phyloP scores from a whole-genome alignment of 768 basidiomycete species.

The Auriscalpium orientale region DNA sequence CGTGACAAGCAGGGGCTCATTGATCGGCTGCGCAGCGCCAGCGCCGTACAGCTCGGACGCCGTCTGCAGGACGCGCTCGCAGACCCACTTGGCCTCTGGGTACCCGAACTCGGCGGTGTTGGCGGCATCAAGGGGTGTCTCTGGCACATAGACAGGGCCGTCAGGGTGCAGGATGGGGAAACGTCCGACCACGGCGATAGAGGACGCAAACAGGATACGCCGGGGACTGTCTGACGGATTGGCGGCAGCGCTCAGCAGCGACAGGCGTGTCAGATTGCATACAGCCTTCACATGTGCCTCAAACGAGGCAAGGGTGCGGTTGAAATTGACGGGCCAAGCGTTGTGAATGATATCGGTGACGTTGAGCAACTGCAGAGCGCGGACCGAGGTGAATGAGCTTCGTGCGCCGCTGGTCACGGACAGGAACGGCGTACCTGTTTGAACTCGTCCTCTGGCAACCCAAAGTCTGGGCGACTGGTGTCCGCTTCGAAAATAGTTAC shows the following conservation, averaged over 20 bases:
- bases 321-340: conserved; percentile 17
- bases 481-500: conserved; percentile 24
- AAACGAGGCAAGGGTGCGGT: conserved; percentile 10
- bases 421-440: conserved; percentile 17
- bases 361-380: conserved; percentile 15
- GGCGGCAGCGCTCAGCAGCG: not conserved
- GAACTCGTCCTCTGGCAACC: conserved; percentile 18
- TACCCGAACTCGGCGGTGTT: conserved; percentile 25
- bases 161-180: conserved; percentile 23
- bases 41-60: conserved; percentile 24
- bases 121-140: conserved; percentile 22
- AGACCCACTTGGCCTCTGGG: conserved; percentile 33
- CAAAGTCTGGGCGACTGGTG: conserved; percentile 9
- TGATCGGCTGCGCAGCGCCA: not conserved
- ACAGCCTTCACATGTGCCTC: conserved; percentile 6
- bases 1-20: conserved; percentile 13
- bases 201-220: conserved; percentile 21
- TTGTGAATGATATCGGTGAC: conserved; percentile 23
- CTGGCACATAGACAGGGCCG: conserved; percentile 26
- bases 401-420: not conserved
- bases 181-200: conserved; percentile 27
- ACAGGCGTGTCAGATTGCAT: conserved; percentile 3
- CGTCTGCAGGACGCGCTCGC: conserved; percentile 24
- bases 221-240: not conserved
- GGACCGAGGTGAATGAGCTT: not conserved